Evolutionary conservation across 805 yeast genomes (phyloP).

Genomic region (Metschnikowia drakensbergensis): DNA sequence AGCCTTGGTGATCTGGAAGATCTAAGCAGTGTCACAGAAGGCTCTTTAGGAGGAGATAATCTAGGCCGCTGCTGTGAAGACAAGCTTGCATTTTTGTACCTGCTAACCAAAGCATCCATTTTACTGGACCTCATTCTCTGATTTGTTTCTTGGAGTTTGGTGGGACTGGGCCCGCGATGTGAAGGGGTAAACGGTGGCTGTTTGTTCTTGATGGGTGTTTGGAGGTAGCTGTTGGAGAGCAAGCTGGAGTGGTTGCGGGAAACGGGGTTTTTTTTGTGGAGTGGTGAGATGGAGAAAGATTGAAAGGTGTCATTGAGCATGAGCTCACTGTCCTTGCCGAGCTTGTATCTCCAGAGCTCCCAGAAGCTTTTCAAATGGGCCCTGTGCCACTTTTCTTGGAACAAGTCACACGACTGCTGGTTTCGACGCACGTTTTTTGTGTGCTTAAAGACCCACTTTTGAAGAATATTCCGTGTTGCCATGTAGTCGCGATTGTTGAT

Average conservation of each 20-base stretch:
- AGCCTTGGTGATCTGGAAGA: not conserved
- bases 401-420: slow-evolving; percentile 33
- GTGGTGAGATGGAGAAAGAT: slow-evolving; percentile 1
- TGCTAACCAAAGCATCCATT: slow-evolving; percentile 32
- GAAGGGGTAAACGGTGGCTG: slow-evolving; percentile 21
- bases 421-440: slow-evolving; percentile 31
- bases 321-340: slow-evolving; percentile 10
- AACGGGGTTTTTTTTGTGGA: not conserved
- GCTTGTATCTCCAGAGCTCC: slow-evolving; percentile 36
- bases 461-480: slow-evolving; percentile 24
- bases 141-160: slow-evolving; percentile 38
- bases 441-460: slow-evolving; percentile 36
- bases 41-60: slow-evolving; percentile 1
- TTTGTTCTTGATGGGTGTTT: slow-evolving; percentile 34
- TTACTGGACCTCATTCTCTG: slow-evolving; percentile 31
- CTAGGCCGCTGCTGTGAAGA: not conserved
- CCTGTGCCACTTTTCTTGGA: slow-evolving; percentile 31
- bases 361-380: slow-evolving; percentile 28
- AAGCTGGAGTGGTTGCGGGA: not conserved
- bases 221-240: slow-evolving; percentile 22
- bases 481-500: slow-evolving; percentile 27
- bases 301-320: not conserved
- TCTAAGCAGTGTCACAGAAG: not conserved
- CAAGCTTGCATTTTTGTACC: slow-evolving; percentile 23
- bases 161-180: slow-evolving; percentile 27